Conservation (phyloP, 2,329 filamentous ascomycete genomes). For the Claviceps purpurea region DNA sequence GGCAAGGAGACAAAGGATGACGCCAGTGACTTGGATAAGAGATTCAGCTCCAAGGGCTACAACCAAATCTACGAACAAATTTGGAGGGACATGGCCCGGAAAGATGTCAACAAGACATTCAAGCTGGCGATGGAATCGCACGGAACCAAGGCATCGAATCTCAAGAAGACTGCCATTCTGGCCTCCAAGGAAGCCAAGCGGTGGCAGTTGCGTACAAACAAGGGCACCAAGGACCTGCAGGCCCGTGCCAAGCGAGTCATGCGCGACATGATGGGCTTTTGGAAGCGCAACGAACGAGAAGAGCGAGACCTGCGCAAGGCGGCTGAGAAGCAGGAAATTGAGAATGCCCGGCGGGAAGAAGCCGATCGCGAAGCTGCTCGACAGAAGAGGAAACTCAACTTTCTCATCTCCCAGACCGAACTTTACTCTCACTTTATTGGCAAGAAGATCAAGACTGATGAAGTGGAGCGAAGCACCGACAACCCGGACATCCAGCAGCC, state of each 20-base stretch:
- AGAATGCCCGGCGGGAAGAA: conserved; percentile 92
- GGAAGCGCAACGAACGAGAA: conserved; percentile 97
- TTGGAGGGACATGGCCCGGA: conserved; percentile 85
- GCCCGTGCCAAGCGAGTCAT: conserved; percentile 94
- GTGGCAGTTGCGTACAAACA: conserved; percentile 96
- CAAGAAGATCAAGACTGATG: conserved; percentile 96
- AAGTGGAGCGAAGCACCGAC: conserved; percentile 82
- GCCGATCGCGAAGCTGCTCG: conserved; percentile 93
- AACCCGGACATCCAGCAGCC: conserved; percentile 56
- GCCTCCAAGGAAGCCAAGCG: conserved; percentile 94
- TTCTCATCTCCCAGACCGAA: conserved; percentile 96
- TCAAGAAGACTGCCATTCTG: conserved; percentile 92
- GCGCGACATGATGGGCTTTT: conserved; percentile 99
- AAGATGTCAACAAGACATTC: conserved; percentile 85
- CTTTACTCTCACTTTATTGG: conserved; percentile 99
- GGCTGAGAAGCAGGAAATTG: conserved; percentile 88
- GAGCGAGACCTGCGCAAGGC: conserved; percentile 89
- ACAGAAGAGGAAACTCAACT: conserved; percentile 98
- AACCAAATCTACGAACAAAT: conserved; percentile 97
- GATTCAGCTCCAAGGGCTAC: conserved; percentile 81
- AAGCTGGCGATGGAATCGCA: conserved; percentile 79
- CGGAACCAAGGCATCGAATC: conserved; percentile 79
- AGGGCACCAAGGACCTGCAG: conserved; percentile 95
- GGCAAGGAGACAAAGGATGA: conserved; percentile 40
- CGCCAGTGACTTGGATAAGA: conserved; percentile 42